A percentile compares a stretch with the other conserved stretches of the same genome.
Conservation (phyloP, 2,329 filamentous ascomycete species). For the Aspergillus aculeatinus region DNA sequence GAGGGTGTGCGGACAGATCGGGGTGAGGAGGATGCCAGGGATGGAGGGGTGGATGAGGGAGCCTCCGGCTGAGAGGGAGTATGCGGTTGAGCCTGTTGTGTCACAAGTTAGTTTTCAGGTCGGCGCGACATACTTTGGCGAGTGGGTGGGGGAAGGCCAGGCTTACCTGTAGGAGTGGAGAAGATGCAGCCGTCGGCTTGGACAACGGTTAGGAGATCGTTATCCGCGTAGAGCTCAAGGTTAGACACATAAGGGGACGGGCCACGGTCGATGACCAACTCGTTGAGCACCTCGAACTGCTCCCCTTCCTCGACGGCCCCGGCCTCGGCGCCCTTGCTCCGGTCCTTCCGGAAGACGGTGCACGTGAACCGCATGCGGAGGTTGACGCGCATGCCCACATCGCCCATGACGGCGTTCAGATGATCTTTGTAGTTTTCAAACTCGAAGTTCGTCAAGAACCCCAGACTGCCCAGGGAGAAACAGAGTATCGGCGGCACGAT, state of each 20-base stretch:
- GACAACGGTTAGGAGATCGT: slow-evolving; percentile 90
- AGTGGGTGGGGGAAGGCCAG: background rate
- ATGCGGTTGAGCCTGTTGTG: slow-evolving; percentile 72
- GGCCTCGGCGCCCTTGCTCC: slow-evolving; percentile 45
- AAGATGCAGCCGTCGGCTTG: slow-evolving; percentile 98
- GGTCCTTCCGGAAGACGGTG: slow-evolving; percentile 79
- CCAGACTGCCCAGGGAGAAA: slow-evolving; percentile 87
- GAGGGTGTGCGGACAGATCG: slow-evolving; percentile 94
- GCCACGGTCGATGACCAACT: slow-evolving; percentile 95
- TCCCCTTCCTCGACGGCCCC: slow-evolving; percentile 80
- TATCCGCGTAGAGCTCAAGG: slow-evolving; percentile 91
- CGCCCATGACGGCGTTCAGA: slow-evolving; percentile 86
- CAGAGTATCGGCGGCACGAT: slow-evolving; percentile 91
- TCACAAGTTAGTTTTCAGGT: slow-evolving; percentile 1
- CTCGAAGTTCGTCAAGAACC: slow-evolving; percentile 96
- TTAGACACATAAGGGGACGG: slow-evolving; percentile 97
- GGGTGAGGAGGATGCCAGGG: slow-evolving; percentile 91
- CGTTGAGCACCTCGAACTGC: slow-evolving; percentile 97
- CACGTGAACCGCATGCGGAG: slow-evolving; percentile 98
- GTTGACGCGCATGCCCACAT: slow-evolving; percentile 94
- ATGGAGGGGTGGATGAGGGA: slow-evolving; percentile 96
- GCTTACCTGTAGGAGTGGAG: slow-evolving; percentile 80
- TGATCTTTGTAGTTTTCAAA: slow-evolving; percentile 86
- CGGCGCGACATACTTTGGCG: too few relatives aligned
- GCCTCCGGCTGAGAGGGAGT: slow-evolving; percentile 92